phyloP scores from a whole-genome alignment of 2,329 filamentous ascomycete species.

The Fusarium fracticaudum region DNA sequence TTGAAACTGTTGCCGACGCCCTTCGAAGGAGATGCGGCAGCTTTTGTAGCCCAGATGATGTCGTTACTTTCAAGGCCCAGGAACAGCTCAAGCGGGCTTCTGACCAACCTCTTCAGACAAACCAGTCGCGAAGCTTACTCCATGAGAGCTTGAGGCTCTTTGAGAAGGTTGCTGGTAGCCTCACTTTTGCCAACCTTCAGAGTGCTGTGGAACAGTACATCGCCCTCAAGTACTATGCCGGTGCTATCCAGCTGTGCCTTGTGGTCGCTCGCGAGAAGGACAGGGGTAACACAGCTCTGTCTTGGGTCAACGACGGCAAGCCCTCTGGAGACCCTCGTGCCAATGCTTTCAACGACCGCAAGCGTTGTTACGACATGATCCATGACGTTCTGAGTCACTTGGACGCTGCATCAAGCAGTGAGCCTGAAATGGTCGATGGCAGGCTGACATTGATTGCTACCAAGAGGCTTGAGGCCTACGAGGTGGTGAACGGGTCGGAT shows the following conservation, averaged over 20 bases:
- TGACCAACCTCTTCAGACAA: conserved; percentile 79
- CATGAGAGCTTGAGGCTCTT: conserved; percentile 92
- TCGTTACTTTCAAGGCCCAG: conserved; percentile 97
- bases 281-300: conserved; percentile 83
- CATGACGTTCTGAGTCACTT: conserved; percentile 82
- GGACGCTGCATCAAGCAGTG: conserved; percentile 73
- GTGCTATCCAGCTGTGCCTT: conserved; percentile 88
- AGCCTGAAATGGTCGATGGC: conserved; percentile 81
- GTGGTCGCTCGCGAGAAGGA: conserved; percentile 86
- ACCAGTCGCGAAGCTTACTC: conserved; percentile 79
- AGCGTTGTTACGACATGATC: conserved; percentile 86
- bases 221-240: conserved; percentile 87
- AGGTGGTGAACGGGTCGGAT: conserved; percentile 84
- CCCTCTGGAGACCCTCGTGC: conserved; percentile 76
- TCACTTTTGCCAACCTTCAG: conserved; percentile 83
- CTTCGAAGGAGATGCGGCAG: conserved; percentile 90
- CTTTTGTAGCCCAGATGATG: conserved; percentile 97
- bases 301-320: conserved; percentile 87
- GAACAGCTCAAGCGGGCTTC: conserved; percentile 90
- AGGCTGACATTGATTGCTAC: conserved; percentile 78
- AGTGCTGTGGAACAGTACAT: conserved; percentile 83
- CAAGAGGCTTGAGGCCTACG: conserved; percentile 87
- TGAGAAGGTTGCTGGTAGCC: conserved; percentile 83
- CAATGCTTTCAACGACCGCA: conserved; percentile 74
- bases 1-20: conserved; percentile 97